Percentiles rank a stretch among this genome's conserved stretches.
These are phyloP conservation scores for Diaporthe sp. DNA, from an alignment of 2,329 filamentous ascomycete genomes.

Conservation along the genomic window DNA sequence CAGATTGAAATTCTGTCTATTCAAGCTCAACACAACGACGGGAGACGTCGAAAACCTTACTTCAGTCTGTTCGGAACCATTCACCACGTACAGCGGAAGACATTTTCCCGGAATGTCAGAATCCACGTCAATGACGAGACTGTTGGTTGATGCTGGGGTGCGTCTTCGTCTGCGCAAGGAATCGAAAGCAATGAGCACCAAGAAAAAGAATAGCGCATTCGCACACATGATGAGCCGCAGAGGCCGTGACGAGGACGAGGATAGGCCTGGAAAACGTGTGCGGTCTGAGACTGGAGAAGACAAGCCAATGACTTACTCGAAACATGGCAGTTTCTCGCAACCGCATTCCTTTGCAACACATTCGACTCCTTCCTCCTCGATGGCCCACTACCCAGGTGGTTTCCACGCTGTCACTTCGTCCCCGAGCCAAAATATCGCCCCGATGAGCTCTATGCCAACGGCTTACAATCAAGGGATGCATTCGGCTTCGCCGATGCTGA, in stretches of 20 bases:
- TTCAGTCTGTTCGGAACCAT: slow-evolving; percentile 71
- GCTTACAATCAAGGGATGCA: slow-evolving; percentile 28
- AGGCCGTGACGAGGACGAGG: slow-evolving; percentile 32
- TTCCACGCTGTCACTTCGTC: slow-evolving; percentile 38
- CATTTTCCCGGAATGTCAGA: slow-evolving; percentile 84
- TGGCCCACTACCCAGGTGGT: slow-evolving; percentile 30
- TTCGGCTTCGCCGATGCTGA: slow-evolving; percentile 32
- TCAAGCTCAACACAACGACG: slow-evolving; percentile 66
- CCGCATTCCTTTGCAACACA: slow-evolving; percentile 36
- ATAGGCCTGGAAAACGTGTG: slow-evolving; percentile 36
- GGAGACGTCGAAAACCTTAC: slow-evolving; percentile 43
- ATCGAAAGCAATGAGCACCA: slow-evolving; percentile 69
- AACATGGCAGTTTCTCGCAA: slow-evolving; percentile 37
- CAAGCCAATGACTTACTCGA: slow-evolving; percentile 30
- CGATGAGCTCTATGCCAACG: slow-evolving; percentile 36
- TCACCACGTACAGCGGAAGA: slow-evolving; percentile 75
- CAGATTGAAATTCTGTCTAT: slow-evolving; percentile 81
- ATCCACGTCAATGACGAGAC: slow-evolving; percentile 83
- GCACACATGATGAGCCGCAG: slow-evolving; percentile 42
- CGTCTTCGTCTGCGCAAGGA: slow-evolving; percentile 87
- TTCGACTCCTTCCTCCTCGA: slow-evolving; percentile 34
- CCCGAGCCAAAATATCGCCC: slow-evolving; percentile 31
- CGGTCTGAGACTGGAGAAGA: slow-evolving; percentile 37
- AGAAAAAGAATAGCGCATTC: slow-evolving; percentile 56
- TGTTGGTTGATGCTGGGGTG: slow-evolving; percentile 89